Percentiles rank a stretch among this genome's conserved stretches.
Evolutionary conservation across 345 rosid species (phyloP).

Genomic region (Nasturtium officinale): DNA sequence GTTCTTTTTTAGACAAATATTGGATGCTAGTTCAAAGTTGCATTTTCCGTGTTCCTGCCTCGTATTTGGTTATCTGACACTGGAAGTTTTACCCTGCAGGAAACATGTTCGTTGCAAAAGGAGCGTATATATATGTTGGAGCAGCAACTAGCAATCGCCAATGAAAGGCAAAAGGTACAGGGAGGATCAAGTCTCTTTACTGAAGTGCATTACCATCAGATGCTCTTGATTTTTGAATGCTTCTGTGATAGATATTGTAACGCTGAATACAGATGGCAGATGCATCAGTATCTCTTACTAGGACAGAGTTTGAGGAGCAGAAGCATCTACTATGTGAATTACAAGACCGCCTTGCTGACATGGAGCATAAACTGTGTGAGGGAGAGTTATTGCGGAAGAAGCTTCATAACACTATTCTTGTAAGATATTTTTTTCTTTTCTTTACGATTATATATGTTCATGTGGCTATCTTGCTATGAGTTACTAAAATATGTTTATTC

Average conservation of each 20-base stretch:
- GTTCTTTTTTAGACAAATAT: constrained; percentile 11
- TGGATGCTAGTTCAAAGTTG: constrained; percentile 59
- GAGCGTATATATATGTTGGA: constrained; percentile 65
- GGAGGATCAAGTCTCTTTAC: neutral
- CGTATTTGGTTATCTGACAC: constrained; percentile 18
- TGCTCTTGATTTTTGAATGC: neutral
- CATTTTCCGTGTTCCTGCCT: neutral
- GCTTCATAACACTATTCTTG: constrained; percentile 87
- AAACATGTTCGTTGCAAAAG: constrained; percentile 77
- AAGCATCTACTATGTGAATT: constrained; percentile 45
- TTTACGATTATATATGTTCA: neutral
- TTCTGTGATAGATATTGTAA: constrained; percentile 8
- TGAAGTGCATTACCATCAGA: constrained; percentile 10
- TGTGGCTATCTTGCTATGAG: neutral
- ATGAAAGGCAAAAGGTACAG: constrained; percentile 78
- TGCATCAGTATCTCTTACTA: constrained; percentile 56
- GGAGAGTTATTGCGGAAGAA: constrained; percentile 82
- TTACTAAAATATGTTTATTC: constrained; percentile 14
- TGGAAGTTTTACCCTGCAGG: constrained; percentile 50
- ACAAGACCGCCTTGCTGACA: constrained; percentile 58
- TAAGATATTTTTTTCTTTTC: constrained; percentile 28
- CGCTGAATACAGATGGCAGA: constrained; percentile 54
- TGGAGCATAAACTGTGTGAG: constrained; percentile 61
- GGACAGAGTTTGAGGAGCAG: constrained; percentile 59
- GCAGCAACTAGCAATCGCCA: constrained; percentile 63